These are phyloP conservation scores for Ganoderma lingzhi DNA, from an alignment of 1,284 basidiomycete species.

Conservation along the genomic window DNA sequence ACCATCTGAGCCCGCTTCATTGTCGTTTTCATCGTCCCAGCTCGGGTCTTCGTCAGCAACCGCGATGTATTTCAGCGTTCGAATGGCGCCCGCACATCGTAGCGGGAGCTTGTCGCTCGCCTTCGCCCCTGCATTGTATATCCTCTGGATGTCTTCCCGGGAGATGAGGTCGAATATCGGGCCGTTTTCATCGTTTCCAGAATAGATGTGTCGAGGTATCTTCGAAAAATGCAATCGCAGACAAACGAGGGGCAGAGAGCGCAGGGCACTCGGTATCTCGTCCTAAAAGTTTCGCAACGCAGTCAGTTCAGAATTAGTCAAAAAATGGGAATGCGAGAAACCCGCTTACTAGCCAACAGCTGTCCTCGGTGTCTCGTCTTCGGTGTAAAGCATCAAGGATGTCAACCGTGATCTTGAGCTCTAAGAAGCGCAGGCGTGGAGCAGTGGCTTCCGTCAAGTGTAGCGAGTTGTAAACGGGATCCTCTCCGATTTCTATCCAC, in stretches of 20 bases:
- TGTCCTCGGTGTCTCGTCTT: not conserved
- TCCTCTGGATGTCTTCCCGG: not conserved
- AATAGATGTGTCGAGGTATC: not conserved
- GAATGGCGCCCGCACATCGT: not conserved
- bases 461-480: not conserved
- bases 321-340: not conserved
- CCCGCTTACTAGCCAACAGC: constrained; percentile 16
- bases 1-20: not conserved
- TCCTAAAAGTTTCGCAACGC: not conserved
- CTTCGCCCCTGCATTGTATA: not conserved
- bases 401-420: constrained; percentile 15
- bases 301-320: not conserved
- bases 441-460: not conserved
- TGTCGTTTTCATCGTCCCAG: not conserved
- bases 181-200: too few relatives aligned
- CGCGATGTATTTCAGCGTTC: not conserved
- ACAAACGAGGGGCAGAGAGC: not conserved
- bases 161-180: too few relatives aligned
- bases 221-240: not conserved
- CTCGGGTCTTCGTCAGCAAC: not conserved
- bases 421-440: constrained; percentile 14
- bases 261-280: not conserved
- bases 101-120: not conserved
- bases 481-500: not conserved
- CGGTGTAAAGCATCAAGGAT: too few relatives aligned